phyloP scores from a whole-genome alignment of 2,329 filamentous ascomycete species.

The Penicillium psychrosexuale region DNA sequence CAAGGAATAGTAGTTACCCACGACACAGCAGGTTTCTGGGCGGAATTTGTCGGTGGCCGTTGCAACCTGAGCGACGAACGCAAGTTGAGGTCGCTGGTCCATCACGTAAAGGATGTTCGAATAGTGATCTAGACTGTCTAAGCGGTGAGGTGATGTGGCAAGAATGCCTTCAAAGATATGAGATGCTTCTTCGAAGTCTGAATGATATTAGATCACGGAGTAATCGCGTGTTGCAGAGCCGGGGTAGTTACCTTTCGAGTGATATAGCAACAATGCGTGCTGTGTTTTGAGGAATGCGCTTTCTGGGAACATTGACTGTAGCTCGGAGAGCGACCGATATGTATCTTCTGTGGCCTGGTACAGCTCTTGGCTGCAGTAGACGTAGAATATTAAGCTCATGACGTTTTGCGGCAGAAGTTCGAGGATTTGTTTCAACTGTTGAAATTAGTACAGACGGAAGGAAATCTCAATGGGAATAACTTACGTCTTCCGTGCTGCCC shows the following conservation, averaged over 20 bases:
- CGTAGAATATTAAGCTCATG: conserved; percentile 89
- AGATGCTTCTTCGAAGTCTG: conserved; percentile 63
- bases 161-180: conserved; percentile 65
- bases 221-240: not conserved
- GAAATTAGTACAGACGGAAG: conserved; percentile 18
- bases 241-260: conserved; percentile 62
- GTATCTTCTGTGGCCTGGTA: conserved; percentile 79
- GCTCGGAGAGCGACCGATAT: conserved; percentile 70
- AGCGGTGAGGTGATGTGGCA: conserved; percentile 63
- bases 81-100: conserved; percentile 79
- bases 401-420: conserved; percentile 81
- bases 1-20: conserved; percentile 95
- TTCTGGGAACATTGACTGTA: conserved; percentile 78
- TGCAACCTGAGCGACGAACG: conserved; percentile 87
- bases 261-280: conserved; percentile 82
- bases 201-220: conserved; percentile 8
- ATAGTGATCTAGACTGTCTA: conserved; percentile 92
- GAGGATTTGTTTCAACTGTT: conserved; percentile 67
- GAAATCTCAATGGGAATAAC: conserved; percentile 31
- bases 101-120: conserved; percentile 97
- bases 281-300: conserved; percentile 90
- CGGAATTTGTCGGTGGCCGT: conserved; percentile 92
- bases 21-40: conserved; percentile 92
- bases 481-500: conserved; percentile 74
- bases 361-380: conserved; percentile 85